Base-by-base conservation (phyloP, 2,329 filamentous ascomycete species). In the Lachnellula cervina region DNA sequence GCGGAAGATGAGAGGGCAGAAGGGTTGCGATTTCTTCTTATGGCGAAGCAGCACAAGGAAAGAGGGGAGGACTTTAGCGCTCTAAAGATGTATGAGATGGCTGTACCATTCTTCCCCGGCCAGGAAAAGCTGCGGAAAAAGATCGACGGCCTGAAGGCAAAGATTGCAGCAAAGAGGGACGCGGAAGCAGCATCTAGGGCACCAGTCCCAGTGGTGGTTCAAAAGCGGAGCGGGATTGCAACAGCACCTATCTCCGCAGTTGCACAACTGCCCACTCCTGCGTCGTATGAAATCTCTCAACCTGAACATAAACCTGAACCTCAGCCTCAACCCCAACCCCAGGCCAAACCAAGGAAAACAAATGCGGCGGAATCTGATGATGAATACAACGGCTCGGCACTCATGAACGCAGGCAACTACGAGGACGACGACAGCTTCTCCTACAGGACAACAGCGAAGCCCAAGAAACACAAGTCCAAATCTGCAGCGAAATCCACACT, bases 11-110 rank as follows among this genome's bases (percentile, higher is more conserved):
- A 80, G 25, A 84, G 88, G 52, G 86, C 89, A 0, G 90, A 96
- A 60, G 94, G 93, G 0, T 73, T 97, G 28, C 88, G 90, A 11
- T 90, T 88, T 65, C 74, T 97, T 35, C 78, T 97, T n/a, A 90
- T 94, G 79, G 93, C 90, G 1, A 89, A 94, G 62, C 91, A 97
- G 69, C 89, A 95, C 67, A 91, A 92, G 68, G 89, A 90, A 51
- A 80, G 84, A 4, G 90, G 90, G 2, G 89, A 97, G 63, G 85
- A 95, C 51, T 77, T 76, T 3, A 88, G 83, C 35, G 90, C 92
- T 0, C 73, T 97, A 57, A 84, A 83, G 64, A 93, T 94, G 83
- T 97, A 96, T 68, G 87, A 93, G 69, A 77, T 89, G 61, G 93
- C 93, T 0, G 74, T 90, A 51, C 88, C 89, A 0, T 94, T 84